A percentile compares a stretch with the other conserved stretches of the same genome.
Evolutionary conservation across 1,284 basidiomycete species (phyloP).

Genomic region (Uromyces viciae-fabae): DNA sequence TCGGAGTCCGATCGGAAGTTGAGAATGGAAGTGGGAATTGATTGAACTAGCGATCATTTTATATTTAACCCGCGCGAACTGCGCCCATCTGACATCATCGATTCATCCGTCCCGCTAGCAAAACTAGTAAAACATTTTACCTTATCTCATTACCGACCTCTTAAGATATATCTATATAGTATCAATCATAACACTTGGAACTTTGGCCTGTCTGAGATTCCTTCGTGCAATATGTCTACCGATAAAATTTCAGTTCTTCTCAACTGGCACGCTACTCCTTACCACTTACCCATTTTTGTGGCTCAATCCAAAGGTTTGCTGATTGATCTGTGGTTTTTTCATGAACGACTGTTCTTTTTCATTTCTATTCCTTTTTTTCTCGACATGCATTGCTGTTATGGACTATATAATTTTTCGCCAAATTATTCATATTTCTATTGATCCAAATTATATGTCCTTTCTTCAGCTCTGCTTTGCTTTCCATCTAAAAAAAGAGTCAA

Average conservation of each 20-base stretch:
- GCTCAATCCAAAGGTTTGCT: constrained; percentile 53
- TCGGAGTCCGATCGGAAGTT: too few species aligned
- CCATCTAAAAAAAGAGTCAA: too few species aligned
- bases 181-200: too few species aligned
- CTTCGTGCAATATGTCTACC: constrained; percentile 23
- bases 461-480: too few species aligned
- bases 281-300: constrained; percentile 56
- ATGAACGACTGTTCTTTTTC: background rate
- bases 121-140: too few species aligned
- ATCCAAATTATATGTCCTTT: too few species aligned
- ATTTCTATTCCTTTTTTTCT: background rate
- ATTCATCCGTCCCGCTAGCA: background rate
- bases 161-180: background rate
- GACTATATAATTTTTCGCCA: too few species aligned
- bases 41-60: background rate
- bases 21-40: background rate
- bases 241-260: constrained; percentile 43
- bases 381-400: too few species aligned
- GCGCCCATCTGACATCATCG: background rate
- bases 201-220: background rate
- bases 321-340: background rate
- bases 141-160: background rate
- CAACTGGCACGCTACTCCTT: constrained; percentile 54
- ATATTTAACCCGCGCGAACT: background rate
- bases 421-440: too few species aligned